These are phyloP conservation scores for Ophiostoma quercus DNA, from an alignment of 2,329 filamentous ascomycete species.

Conservation along the genomic window DNA sequence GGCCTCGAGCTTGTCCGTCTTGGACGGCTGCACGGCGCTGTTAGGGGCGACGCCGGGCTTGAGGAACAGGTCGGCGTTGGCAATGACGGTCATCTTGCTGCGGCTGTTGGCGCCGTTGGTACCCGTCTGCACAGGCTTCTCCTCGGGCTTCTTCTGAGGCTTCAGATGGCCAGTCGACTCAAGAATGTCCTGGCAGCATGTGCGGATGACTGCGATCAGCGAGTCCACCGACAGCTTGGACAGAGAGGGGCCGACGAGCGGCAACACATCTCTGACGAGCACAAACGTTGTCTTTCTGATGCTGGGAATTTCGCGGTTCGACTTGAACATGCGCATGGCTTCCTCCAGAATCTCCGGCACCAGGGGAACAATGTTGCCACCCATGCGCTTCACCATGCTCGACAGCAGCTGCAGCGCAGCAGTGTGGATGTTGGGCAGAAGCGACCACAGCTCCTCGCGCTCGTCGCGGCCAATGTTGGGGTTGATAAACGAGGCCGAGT, in stretches of 20 bases:
- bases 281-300: constrained; percentile 59
- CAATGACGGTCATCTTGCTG: constrained; percentile 38
- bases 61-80: constrained; percentile 71
- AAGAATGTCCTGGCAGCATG: constrained; percentile 71
- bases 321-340: constrained; percentile 63
- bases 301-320: constrained; percentile 45
- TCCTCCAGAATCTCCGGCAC: constrained; percentile 65
- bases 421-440: constrained; percentile 68
- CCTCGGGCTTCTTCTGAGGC: constrained; percentile 28
- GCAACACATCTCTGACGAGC: constrained; percentile 53
- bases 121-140: constrained; percentile 7
- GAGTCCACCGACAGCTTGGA: constrained; percentile 60
- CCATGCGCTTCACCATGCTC: constrained; percentile 54
- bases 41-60: constrained; percentile 36
- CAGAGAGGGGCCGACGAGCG: constrained; percentile 59
- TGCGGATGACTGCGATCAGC: constrained; percentile 56
- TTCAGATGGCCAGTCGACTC: constrained; percentile 42
- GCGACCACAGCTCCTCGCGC: constrained; percentile 69
- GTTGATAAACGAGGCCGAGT: constrained; percentile 57
- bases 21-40: constrained; percentile 24
- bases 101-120: constrained; percentile 34
- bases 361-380: constrained; percentile 52
- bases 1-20: constrained; percentile 35
- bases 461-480: constrained; percentile 73
- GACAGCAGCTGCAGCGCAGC: constrained; percentile 61